Evolutionary conservation across 129 eudicot species (phyloP).

Genomic region (Logfia minima): DNA sequence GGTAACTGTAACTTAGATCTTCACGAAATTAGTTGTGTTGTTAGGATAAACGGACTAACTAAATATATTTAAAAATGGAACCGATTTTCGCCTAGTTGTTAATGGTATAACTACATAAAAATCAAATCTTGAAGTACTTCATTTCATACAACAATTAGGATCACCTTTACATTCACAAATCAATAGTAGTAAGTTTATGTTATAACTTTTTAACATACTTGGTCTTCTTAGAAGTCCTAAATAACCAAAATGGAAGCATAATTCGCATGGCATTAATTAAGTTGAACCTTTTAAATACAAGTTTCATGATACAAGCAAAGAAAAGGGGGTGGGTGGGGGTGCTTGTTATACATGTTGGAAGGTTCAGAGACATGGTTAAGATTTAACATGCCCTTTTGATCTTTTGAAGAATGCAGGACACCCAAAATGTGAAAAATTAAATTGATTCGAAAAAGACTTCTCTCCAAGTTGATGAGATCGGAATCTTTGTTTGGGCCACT

Average conservation of each 20-base stretch:
- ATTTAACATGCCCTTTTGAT: conserved; percentile 34
- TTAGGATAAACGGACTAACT: too few relatives aligned
- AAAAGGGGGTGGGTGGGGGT: conserved; percentile 26
- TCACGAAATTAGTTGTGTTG: too few relatives aligned
- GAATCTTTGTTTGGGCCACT: conserved; percentile 49
- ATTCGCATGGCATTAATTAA: neutral
- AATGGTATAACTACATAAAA: too few relatives aligned
- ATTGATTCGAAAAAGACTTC: conserved; percentile 41
- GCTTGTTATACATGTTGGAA: conserved; percentile 36
- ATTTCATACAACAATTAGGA: neutral
- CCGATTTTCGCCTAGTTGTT: too few relatives aligned
- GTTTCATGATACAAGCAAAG: conserved; percentile 34
- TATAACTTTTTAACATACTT: neutral
- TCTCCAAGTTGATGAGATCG: conserved; percentile 36
- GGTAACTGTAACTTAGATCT: too few relatives aligned
- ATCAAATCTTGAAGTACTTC: neutral
- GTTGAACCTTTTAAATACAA: conserved; percentile 23
- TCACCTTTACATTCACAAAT: neutral
- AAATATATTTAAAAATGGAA: too few relatives aligned
- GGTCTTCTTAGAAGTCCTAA: too few relatives aligned
- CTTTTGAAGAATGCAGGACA: conserved; percentile 24
- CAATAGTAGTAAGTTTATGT: neutral
- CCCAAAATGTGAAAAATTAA: conserved; percentile 36
- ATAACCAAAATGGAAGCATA: conserved; percentile 20
- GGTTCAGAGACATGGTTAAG: conserved; percentile 40